Evolutionary conservation across 495 filamentous ascomycete species (phyloP), one percentile per base, ranked within the genome.

Genomic region (Bombardia bombarda): DNA sequence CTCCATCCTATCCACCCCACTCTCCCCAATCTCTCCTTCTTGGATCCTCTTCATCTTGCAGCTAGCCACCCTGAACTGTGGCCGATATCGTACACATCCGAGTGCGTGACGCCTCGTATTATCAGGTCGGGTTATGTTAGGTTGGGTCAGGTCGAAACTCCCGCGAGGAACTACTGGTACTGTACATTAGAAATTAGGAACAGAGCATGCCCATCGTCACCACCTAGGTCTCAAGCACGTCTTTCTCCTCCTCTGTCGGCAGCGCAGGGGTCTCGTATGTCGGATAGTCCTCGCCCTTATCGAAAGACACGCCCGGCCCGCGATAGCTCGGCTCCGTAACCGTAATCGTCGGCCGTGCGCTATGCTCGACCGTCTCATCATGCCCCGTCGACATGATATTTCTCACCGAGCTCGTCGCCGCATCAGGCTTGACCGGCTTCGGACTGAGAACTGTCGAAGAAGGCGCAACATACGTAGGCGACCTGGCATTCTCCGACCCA

Each of bases 391-490:
- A 43, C 28, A 61, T 38, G 23, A 65, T 56, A 43, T 32, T 57
- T 37, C 47, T 55, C 16, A 64, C 54, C 10, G 58, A 46, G 38
- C 57, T 61, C 13, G 60, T 50, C 23, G 47, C 47, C 9, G 46
- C 43, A 31, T 45, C 47, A 35, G 62, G 64, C 46, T 68, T 71
- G 26, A 67, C 47, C 38, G 65, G 69, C 48, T 56, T 62, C 28
- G 63, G 60, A 40, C 62, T 66, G 32, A 68, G 43, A 19, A 67
- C 52, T 10, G 56, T 38, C 37, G 67, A 40, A 2, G 56, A 52
- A 21, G 56, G 66, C 22, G 66, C 60, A 39, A 70, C 63, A 54
- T 72, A 72, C 31, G 65, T 68, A 30, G 71, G 70, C 33, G 66
- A 70, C 39, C 45, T 51, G 13, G 61, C 49, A 32, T 60, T 62